Conservation (phyloP, 1,284 basidiomycete genomes). For the Melampsora occidentalis region DNA sequence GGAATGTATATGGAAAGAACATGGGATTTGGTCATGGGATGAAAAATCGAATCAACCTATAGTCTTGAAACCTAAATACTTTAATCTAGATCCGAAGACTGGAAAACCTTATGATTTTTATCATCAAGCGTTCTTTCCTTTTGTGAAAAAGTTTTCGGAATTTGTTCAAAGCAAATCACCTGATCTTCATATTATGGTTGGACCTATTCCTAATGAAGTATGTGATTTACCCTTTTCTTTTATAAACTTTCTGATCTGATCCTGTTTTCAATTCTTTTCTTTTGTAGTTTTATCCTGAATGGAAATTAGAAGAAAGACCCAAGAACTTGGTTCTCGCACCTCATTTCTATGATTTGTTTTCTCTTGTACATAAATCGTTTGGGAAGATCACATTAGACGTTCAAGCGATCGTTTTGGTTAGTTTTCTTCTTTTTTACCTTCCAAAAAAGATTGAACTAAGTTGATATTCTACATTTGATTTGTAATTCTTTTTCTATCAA, state of each 20-base stretch:
- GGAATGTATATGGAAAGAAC: constrained; percentile 78
- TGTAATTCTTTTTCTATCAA: background rate
- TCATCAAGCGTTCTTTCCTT: constrained; percentile 73
- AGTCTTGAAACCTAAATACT: constrained; percentile 81
- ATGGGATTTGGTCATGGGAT: constrained; percentile 92
- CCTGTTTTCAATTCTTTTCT: background rate
- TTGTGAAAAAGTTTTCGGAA: constrained; percentile 69
- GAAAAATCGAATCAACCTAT: constrained; percentile 66
- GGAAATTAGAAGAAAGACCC: constrained; percentile 60
- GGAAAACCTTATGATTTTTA: constrained; percentile 60
- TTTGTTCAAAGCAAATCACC: constrained; percentile 59
- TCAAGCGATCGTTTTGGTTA: constrained; percentile 75
- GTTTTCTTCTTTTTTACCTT: constrained; percentile 48
- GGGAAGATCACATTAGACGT: constrained; percentile 82
- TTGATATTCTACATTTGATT: background rate
- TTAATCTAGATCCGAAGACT: constrained; percentile 66
- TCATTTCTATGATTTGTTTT: constrained; percentile 90
- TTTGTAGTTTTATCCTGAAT: constrained; percentile 48
- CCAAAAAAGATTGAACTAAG: background rate
- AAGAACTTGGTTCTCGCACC: constrained; percentile 80
- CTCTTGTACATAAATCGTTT: constrained; percentile 75
- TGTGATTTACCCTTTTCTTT: constrained; percentile 31
- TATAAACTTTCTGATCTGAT: background rate
- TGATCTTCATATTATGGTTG: constrained; percentile 65
- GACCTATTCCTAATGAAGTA: constrained; percentile 87